Conservation (phyloP, 2,329 filamentous ascomycete species). For the Xylariaceae sp. region DNA sequence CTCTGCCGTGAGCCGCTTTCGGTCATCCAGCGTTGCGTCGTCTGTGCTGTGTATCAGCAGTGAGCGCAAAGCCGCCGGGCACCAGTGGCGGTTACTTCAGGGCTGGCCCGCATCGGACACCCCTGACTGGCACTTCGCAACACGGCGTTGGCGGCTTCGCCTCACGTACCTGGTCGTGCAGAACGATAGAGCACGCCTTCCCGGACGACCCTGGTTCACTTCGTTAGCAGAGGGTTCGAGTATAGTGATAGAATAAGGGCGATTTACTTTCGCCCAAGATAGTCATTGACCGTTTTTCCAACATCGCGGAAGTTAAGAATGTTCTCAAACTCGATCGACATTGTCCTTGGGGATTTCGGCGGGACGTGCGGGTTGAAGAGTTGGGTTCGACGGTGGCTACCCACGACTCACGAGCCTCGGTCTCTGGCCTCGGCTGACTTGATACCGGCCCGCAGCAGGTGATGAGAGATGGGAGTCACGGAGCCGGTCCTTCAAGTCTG, state of each 20-base stretch:
- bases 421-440: no score
- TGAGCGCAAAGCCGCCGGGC: neutral
- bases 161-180: constrained; percentile 52
- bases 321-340: constrained; percentile 44
- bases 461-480: no score
- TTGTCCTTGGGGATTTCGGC: constrained; percentile 1
- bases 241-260: no score
- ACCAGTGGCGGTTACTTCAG: neutral
- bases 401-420: no score
- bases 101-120: neutral
- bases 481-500: no score
- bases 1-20: constrained; percentile 52
- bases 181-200: constrained; percentile 66
- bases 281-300: constrained; percentile 60
- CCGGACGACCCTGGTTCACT: constrained; percentile 43
- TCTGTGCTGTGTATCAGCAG: constrained; percentile 44
- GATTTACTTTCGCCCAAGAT: constrained; percentile 51
- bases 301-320: constrained; percentile 77
- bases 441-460: no score
- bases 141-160: neutral
- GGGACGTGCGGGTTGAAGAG: neutral
- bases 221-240: constrained; percentile 2
- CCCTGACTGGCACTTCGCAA: neutral
- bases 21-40: constrained; percentile 65
- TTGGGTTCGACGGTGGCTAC: neutral